Conservation (phyloP, 768 basidiomycete species). For the Pilatotrama ljubarskyi region DNA sequence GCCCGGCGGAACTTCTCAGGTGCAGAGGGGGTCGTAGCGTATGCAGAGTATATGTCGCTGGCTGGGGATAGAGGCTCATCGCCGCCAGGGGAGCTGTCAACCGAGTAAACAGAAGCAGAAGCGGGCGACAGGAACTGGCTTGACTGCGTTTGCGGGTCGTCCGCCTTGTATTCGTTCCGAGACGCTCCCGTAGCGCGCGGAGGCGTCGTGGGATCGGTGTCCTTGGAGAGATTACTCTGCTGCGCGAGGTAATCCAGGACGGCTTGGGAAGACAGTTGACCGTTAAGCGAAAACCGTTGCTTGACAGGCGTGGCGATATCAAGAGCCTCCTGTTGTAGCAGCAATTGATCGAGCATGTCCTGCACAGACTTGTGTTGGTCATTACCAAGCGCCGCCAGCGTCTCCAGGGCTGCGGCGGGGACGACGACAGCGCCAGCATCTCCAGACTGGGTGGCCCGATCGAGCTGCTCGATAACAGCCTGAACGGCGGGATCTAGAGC, state of each 20-base stretch:
- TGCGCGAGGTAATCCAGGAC: slow-evolving; percentile 14
- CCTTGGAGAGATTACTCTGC: slow-evolving; percentile 10
- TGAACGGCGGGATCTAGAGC: slow-evolving; percentile 10
- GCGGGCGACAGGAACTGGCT: slow-evolving; percentile 7
- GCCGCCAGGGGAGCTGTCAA: slow-evolving; percentile 2
- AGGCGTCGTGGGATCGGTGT: slow-evolving; percentile 1
- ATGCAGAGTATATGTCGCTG: slow-evolving; percentile 17
- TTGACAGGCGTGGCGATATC: slow-evolving; percentile 21
- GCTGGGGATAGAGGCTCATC: slow-evolving; percentile 19
- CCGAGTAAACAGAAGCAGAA: not conserved
- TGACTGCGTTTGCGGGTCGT: not conserved
- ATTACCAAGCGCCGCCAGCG: not conserved
- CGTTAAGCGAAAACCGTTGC: slow-evolving; percentile 18
- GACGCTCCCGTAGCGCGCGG: not conserved
- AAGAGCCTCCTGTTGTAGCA: slow-evolving; percentile 13
- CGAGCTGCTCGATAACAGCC: slow-evolving; percentile 17
- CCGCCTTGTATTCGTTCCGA: not conserved
- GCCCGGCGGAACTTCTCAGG: slow-evolving; percentile 8
- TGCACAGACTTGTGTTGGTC: slow-evolving; percentile 14
- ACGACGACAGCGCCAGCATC: slow-evolving; percentile 14
- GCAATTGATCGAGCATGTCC: slow-evolving; percentile 20
- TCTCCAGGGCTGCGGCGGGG: slow-evolving; percentile 2
- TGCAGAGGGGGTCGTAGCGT: slow-evolving; percentile 8
- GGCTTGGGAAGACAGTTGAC: slow-evolving; percentile 10
- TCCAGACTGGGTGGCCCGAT: slow-evolving; percentile 11